Percentiles rank a stretch among this genome's conserved stretches.
phyloP scores from a whole-genome alignment of 495 filamentous ascomycete genomes.

The Daldinia decipiens region DNA sequence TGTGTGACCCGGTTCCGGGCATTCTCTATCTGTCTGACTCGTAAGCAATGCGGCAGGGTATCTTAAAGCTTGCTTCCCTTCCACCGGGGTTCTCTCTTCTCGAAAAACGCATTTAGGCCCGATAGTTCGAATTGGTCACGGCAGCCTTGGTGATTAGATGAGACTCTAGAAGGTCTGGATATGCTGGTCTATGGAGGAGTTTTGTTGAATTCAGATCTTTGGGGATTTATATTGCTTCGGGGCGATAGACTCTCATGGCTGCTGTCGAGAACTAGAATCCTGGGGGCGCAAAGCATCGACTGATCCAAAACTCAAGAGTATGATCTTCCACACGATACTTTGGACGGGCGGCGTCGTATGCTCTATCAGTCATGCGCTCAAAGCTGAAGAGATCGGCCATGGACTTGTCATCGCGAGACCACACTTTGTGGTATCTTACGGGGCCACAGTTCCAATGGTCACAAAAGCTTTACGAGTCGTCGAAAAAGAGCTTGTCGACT shows the following conservation, averaged over 20 bases:
- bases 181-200: slow-evolving; percentile 48
- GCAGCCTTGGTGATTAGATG: slow-evolving; percentile 62
- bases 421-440: slow-evolving; percentile 50
- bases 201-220: slow-evolving; percentile 50
- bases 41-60: slow-evolving; percentile 1
- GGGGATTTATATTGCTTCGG: slow-evolving; percentile 46
- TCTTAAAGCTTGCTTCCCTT: slow-evolving; percentile 47
- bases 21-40: slow-evolving; percentile 10
- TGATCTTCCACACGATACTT: slow-evolving; percentile 47
- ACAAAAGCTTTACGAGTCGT: slow-evolving; percentile 35
- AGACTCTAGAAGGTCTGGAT: slow-evolving; percentile 46
- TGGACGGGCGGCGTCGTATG: slow-evolving; percentile 45
- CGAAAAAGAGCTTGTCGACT: slow-evolving; percentile 19
- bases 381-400: slow-evolving; percentile 43
- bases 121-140: slow-evolving; percentile 73
- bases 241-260: slow-evolving; percentile 50
- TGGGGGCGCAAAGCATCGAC: too few species aligned
- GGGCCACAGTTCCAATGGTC: slow-evolving; percentile 24
- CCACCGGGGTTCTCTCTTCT: slow-evolving; percentile 55
- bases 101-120: slow-evolving; percentile 59
- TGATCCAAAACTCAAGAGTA: too few species aligned
- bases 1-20: slow-evolving; percentile 15
- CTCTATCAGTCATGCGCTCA: slow-evolving; percentile 42
- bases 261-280: too few species aligned
- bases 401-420: slow-evolving; percentile 39